These are phyloP conservation scores for Candida nitratophila DNA, from an alignment of 805 yeast species.

Conservation along the genomic window DNA sequence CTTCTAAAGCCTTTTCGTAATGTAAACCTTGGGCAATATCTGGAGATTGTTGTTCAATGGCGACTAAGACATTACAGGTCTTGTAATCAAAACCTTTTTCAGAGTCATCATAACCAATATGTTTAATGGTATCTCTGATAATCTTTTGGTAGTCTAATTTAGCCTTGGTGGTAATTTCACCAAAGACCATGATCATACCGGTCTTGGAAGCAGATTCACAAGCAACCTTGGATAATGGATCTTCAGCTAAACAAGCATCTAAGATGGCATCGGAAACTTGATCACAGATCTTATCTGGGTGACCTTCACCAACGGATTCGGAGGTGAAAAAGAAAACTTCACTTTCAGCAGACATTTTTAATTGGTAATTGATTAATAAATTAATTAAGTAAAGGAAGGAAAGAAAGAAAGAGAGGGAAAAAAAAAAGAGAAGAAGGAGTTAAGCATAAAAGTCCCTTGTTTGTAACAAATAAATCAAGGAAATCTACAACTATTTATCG, in stretches of 20 bases:
- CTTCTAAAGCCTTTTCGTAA: constrained; percentile 91
- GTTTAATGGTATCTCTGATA: constrained; percentile 96
- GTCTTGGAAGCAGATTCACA: constrained; percentile 99
- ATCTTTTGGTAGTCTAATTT: constrained; percentile 93
- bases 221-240: constrained; percentile 97
- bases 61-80: constrained; percentile 97
- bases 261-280: constrained; percentile 98
- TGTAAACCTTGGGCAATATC: constrained; percentile 99
- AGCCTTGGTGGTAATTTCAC: constrained; percentile 98
- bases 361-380: neutral
- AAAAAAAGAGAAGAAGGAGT: neutral
- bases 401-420: neutral
- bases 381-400: neutral
- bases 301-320: constrained; percentile 92
- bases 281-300: constrained; percentile 95
- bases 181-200: constrained; percentile 98
- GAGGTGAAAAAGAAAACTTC: constrained; percentile 65
- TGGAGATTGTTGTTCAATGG: constrained; percentile 98
- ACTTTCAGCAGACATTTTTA: neutral
- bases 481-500: neutral
- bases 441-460: neutral
- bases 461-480: neutral
- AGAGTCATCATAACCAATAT: constrained; percentile 94
- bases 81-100: constrained; percentile 98
- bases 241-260: constrained; percentile 93